Base-by-base conservation (phyloP, 257 asterid genomes). In the Jasminum sambac region DNA sequence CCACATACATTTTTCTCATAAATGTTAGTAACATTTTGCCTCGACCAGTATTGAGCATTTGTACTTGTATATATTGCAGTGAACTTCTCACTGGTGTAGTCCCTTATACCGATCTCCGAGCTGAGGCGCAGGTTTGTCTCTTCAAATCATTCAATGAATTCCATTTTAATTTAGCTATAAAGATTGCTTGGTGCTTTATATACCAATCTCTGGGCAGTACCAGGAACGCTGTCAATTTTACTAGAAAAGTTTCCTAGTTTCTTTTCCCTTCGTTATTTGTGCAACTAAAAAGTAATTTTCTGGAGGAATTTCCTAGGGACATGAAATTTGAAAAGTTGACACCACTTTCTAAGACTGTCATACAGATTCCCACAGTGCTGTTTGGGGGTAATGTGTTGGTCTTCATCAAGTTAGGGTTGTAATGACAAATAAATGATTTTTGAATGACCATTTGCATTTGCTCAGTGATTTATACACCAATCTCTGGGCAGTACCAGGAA, bases 41-140 rank as follows among this genome's bases (percentile, higher is more conserved):
- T 23, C 21, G 25, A 23, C 63, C 57, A 34, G 21, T 64, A 24
- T 46, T 64, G 38, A 52, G 66, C 41, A 39, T 63, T 39, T 75
- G 64, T 64, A 68, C 70, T 76, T 19, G 19, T 75, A 37, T 57
- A 58, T 62, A 50, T 67, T 80, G 88, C 92, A 95, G 99, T 81
- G 98, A 95, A 79, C 92, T 95, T 80, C 93, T 95, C 63, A 89
- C 96, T 24, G 96, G 98, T 78, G 89, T 89, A 24, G 93, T 91
- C 74, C 99, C 99, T 9, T 95, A 89, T 76, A 95, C 99, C 16
- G 99, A 95, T 81, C 96, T 91, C 63, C 96, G 95, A 78, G 94
- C 99, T 37, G 99, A 95, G 84, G 90, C 96, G 68, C 92, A 95
- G 95, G 98, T 91, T 68, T 64, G 70, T 34, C 44, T 64, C 48